phyloP scores from a whole-genome alignment of 1,284 basidiomycete species.

The Malassezia psittaci region DNA sequence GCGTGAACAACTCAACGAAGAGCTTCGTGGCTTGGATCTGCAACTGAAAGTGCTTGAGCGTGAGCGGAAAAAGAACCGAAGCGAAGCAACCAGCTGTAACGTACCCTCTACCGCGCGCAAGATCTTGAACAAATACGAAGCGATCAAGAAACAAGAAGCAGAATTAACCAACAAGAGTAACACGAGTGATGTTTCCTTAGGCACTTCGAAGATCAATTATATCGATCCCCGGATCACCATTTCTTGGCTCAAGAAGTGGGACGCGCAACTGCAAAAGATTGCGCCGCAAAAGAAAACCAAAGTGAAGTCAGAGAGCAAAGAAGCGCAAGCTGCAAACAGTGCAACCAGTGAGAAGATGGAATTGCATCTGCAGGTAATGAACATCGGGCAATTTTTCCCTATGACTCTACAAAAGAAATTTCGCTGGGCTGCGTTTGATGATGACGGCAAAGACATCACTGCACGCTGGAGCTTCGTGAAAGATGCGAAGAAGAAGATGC shows the following conservation, averaged over 20 bases:
- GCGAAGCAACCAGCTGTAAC: conserved; percentile 51
- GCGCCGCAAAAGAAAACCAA: conserved; percentile 22
- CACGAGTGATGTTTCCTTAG: conserved; percentile 40
- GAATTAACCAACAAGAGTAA: conserved; percentile 43
- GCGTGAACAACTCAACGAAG: conserved; percentile 50
- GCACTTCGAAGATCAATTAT: conserved; percentile 47
- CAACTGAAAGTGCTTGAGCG: conserved; percentile 66
- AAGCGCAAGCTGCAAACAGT: conserved; percentile 21
- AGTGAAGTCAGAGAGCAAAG: conserved; percentile 21
- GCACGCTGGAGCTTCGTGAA: conserved; percentile 38
- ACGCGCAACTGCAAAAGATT: conserved; percentile 25
- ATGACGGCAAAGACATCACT: conserved; percentile 29
- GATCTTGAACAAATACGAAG: conserved; percentile 51
- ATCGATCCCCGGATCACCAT: conserved; percentile 46
- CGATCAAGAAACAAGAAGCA: conserved; percentile 40
- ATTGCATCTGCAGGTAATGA: conserved; percentile 35
- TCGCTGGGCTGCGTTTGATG: conserved; percentile 35
- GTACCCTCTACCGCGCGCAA: conserved; percentile 56
- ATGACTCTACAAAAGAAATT: conserved; percentile 47
- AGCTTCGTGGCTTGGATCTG: conserved; percentile 62
- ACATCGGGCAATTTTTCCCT: conserved; percentile 42
- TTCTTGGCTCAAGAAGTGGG: conserved; percentile 47
- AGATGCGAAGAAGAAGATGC: conserved; percentile 36
- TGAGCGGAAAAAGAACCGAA: conserved; percentile 70
- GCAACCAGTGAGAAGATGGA: conserved; percentile 44